Base-by-base conservation (phyloP, 2,329 filamentous ascomycete species). In the Apiospora aurea region DNA sequence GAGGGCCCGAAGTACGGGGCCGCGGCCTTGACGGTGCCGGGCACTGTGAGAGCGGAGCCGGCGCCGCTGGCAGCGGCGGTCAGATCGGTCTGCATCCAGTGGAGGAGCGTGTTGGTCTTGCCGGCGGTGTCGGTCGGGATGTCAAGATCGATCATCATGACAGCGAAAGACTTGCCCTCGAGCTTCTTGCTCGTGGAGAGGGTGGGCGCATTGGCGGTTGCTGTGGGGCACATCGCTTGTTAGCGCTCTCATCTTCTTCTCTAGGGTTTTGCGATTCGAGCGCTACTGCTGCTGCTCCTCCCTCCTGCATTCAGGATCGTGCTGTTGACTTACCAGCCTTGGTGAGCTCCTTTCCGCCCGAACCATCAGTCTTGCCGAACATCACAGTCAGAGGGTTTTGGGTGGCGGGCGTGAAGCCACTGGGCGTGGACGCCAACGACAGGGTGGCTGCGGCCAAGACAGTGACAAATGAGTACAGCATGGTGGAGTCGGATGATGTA, bases 131-230 rank as follows among this genome's bases (percentile, higher is more conserved):
- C 82, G 14, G 83, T 84, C 66, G 83, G 86, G 79, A 83, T 88
- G 74, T 86, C 86, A 7, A 87, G 80, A 72, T 85, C 83, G 67
- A 85, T 78, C 83, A 85, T 85, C 72, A 85, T 70, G 44, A 85
- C 77, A 18, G 82, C 81, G 74, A 82, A 85, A 4, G 82, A 83
- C 69, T 79, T 80, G 69, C 84, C 84, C 24, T 77, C 79, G n/a
- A 86, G 78, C 67, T 77, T 78, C 73, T 78, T 77, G 57, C 76
- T 74, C 10, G 83, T 84, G 66, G 78, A 83, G 46, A 85, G 73
- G 34, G 74, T 79, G 24, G 83, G 83, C 51, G 78, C 75, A 49
- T 73, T 76, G 73, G 79, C 75, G 11, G 81, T 82, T 69, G 76
- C 83, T 84, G 73, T 43, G 10, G 34, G 21, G 47, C 7, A 3